Evolutionary conservation across 2,329 filamentous ascomycete genomes (phyloP).

Genomic region (Paecilomyces sp.): DNA sequence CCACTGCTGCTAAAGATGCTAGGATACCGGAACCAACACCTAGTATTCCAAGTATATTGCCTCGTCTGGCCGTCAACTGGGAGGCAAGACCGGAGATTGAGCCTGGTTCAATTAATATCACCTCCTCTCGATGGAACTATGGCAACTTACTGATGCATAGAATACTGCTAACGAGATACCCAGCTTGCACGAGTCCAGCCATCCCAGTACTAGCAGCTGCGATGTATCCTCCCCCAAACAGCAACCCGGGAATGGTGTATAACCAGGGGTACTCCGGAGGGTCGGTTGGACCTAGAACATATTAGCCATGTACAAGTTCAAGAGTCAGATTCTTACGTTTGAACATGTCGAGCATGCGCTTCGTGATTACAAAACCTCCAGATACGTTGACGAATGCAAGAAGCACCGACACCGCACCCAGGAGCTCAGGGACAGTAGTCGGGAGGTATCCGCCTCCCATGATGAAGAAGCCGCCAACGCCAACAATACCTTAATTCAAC

Average conservation of each 20-base stretch:
- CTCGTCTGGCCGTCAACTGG: conserved; percentile 73
- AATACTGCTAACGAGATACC: conserved; percentile 76
- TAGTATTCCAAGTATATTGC: conserved; percentile 79
- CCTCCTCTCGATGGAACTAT: neutral
- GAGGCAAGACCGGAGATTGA: conserved; percentile 77
- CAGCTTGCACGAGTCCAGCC: conserved; percentile 77
- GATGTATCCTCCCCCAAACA: conserved; percentile 76
- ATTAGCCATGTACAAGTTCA: conserved; percentile 8
- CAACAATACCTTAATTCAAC: conserved; percentile 61
- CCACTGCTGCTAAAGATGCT: conserved; percentile 72
- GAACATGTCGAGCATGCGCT: conserved; percentile 91
- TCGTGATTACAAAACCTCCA: conserved; percentile 85
- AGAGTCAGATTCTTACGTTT: conserved; percentile 47
- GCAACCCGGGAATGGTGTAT: conserved; percentile 66
- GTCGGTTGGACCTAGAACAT: conserved; percentile 59
- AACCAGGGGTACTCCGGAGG: conserved; percentile 85
- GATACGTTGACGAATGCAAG: conserved; percentile 84
- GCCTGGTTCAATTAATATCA: conserved; percentile 10
- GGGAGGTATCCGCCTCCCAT: conserved; percentile 76
- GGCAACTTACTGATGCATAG: conserved; percentile 61
- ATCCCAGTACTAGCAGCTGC: conserved; percentile 75
- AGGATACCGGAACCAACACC: conserved; percentile 78
- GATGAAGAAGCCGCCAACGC: conserved; percentile 79
- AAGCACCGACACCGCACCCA: conserved; percentile 73
- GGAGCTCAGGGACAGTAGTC: conserved; percentile 67